Conservation (phyloP, 176 grass and related monocot genomes). For the Juncus inflexus region DNA sequence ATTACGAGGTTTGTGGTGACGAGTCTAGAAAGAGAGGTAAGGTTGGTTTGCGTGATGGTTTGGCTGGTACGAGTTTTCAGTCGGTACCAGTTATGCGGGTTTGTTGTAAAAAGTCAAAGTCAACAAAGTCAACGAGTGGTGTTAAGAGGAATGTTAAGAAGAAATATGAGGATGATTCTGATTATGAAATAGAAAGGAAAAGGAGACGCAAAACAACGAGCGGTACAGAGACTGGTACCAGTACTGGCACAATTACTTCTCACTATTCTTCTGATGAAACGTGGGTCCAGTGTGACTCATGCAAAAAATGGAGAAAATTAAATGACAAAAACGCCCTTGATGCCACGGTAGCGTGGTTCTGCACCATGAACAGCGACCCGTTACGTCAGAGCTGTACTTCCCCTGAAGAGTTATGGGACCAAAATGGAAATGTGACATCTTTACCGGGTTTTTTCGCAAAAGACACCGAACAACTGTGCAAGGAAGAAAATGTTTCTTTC, state of each 20-base stretch:
- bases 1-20: slow-evolving; percentile 64
- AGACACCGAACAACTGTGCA: slow-evolving; percentile 42
- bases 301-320: slow-evolving; percentile 82
- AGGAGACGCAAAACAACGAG: slow-evolving; percentile 12
- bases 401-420: slow-evolving; percentile 64
- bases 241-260: slow-evolving; percentile 12
- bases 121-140: slow-evolving; percentile 35
- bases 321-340: slow-evolving; percentile 45
- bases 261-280: slow-evolving; percentile 47
- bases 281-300: slow-evolving; percentile 95
- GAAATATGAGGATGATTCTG: slow-evolving; percentile 32
- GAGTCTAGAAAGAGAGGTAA: slow-evolving; percentile 31
- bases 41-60: slow-evolving; percentile 32
- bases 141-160: slow-evolving; percentile 60
- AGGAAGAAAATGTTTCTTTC: slow-evolving; percentile 69
- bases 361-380: slow-evolving; percentile 82
- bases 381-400: slow-evolving; percentile 49
- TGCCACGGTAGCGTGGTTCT: slow-evolving; percentile 73
- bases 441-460: slow-evolving; percentile 92
- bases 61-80: slow-evolving; percentile 34
- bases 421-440: slow-evolving; percentile 51
- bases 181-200: slow-evolving; percentile 16
- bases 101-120: slow-evolving; percentile 44
- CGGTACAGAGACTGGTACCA: slow-evolving; percentile 21
- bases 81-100: slow-evolving; percentile 27